A percentile compares a stretch with the other conserved stretches of the same genome.
Conservation (phyloP, 179 eudicot genomes). For the Sideroxylon spinosum region DNA sequence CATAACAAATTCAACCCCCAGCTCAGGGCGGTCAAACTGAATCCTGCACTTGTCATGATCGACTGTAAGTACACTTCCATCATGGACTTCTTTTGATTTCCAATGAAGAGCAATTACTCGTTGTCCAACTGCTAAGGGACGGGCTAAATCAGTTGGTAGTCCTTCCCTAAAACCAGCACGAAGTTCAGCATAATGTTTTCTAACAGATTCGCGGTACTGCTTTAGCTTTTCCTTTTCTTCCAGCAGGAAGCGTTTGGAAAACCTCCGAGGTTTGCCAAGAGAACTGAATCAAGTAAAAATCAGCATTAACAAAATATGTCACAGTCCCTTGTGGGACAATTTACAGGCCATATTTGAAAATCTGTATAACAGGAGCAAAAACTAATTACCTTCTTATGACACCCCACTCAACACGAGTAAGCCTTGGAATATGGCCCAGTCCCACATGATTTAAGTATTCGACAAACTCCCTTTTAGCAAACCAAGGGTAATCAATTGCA, state of each 20-base stretch:
- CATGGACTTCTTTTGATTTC: constrained; percentile 79
- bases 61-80: constrained; percentile 88
- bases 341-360: neutral
- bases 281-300: constrained; percentile 56
- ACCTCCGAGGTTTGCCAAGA: constrained; percentile 87
- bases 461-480: constrained; percentile 93
- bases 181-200: constrained; percentile 84
- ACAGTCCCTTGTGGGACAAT: neutral
- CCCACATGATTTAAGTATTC: constrained; percentile 95
- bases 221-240: constrained; percentile 91
- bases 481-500: constrained; percentile 99
- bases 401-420: constrained; percentile 97
- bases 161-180: constrained; percentile 81
- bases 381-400: constrained; percentile 82
- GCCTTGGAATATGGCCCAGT: constrained; percentile 88
- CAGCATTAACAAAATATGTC: neutral
- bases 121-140: constrained; percentile 93
- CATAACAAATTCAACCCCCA: constrained; percentile 93
- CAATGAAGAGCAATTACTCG: constrained; percentile 93
- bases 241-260: constrained; percentile 73
- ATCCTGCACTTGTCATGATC: constrained; percentile 78
- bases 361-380: neutral
- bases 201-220: constrained; percentile 80
- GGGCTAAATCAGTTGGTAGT: constrained; percentile 86
- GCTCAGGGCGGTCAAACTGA: constrained; percentile 88